phyloP scores from a whole-genome alignment of 1,139 yeast genomes.

The Meyerozyma guilliermondii region DNA sequence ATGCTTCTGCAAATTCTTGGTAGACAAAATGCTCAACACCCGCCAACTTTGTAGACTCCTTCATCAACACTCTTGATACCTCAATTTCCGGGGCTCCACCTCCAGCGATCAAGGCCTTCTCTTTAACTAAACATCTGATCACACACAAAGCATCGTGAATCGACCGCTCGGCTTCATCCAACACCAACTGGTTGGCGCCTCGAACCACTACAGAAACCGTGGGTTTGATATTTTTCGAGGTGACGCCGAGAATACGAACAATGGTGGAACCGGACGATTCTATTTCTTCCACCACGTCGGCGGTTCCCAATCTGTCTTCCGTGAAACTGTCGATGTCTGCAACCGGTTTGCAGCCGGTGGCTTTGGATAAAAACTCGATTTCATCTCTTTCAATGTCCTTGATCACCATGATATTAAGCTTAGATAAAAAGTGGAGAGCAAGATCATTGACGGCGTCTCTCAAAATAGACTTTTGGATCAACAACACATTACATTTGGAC shows the following conservation, averaged over 20 bases:
- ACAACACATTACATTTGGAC: slow-evolving; percentile 90
- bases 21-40: slow-evolving; percentile 95
- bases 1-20: slow-evolving; percentile 92
- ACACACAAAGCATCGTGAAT: slow-evolving; percentile 97
- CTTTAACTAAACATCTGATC: slow-evolving; percentile 89
- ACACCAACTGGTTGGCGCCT: slow-evolving; percentile 86
- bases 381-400: slow-evolving; percentile 97
- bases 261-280: slow-evolving; percentile 92
- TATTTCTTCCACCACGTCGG: slow-evolving; percentile 87
- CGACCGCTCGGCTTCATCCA: slow-evolving; percentile 96
- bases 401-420: slow-evolving; percentile 87
- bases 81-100: slow-evolving; percentile 99
- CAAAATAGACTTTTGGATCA: slow-evolving; percentile 90
- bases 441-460: slow-evolving; percentile 97
- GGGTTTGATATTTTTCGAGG: slow-evolving; percentile 52
- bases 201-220: slow-evolving; percentile 90
- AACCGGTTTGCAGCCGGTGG: slow-evolving; percentile 91
- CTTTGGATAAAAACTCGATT: slow-evolving; percentile 85
- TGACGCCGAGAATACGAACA: slow-evolving; percentile 83
- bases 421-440: slow-evolving; percentile 90
- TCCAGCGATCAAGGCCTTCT: slow-evolving; percentile 93
- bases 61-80: slow-evolving; percentile 73
- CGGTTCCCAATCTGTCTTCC: slow-evolving; percentile 88
- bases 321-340: slow-evolving; percentile 91
- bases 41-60: slow-evolving; percentile 70